Base-by-base conservation (phyloP, 83 land plant genomes). In the Isoetes engelmannii region DNA sequence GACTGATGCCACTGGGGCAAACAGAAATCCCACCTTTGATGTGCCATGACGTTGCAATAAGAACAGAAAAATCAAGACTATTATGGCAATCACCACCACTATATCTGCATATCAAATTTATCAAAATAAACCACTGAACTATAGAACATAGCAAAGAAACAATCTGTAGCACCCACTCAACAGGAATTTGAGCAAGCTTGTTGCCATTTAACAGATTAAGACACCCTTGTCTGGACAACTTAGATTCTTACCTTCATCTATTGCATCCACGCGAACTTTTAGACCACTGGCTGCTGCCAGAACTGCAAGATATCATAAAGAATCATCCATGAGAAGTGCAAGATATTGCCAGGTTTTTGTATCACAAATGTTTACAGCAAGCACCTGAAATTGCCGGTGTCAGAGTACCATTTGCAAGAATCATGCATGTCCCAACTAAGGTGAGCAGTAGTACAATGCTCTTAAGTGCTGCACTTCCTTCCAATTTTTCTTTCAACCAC, bases 41-140 rank as follows among this genome's bases (percentile, higher is more conserved):
- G 98, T 89, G 3, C 98, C 98, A 79, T 90, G 90, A 48, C 85
- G 81, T 74, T 93, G 98, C 71, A 89, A 79, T 79, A 96, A 84
- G 67, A 87, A 89, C 56, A 89, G 77, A 18, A 57, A 77, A 46
- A 87, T 63, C 44, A 89, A 83, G 53, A 87, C 73, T 28, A 79
- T 19, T 13, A 84, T 76, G 56, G 94, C 79, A 7, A 81, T 73
- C 57, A 77, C 15, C 19, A 87, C 88, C 58, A 89, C 79, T 57
- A 79, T 80, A 85, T 73, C 91, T 89, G 86, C 63, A 75, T 57
- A 50, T 58, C 49, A 41, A 15, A 65, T 13, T 50, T 59, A 65
- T 42, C n/a, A 65, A n/a, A 53, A 37, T n/a, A 49, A 10, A 68
- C 12, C 13, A 18, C 17, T 51, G 17, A 12, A 51, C 55, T 15